Conservation (phyloP, 2,329 filamentous ascomycete genomes). For the Celoporthe dispersa region DNA sequence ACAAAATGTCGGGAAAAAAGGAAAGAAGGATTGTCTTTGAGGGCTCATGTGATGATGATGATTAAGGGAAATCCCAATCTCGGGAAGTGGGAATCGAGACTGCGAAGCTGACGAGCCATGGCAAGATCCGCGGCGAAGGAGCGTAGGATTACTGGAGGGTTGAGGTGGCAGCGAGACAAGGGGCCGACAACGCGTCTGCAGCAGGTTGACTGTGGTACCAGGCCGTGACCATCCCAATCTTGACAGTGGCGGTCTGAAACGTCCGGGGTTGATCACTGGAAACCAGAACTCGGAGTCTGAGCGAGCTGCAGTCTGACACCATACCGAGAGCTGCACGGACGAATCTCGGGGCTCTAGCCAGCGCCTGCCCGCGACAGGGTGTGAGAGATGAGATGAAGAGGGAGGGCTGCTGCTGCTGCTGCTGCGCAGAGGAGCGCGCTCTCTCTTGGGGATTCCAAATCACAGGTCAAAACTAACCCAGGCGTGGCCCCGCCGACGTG, state of each 20-base stretch:
- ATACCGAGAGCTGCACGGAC: neutral
- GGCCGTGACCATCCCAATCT: slow-evolving; percentile 1
- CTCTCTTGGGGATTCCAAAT: neutral
- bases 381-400: neutral
- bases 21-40: neutral
- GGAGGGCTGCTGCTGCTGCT: neutral
- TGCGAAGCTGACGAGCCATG: neutral
- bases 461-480: neutral
- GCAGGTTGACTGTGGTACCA: neutral
- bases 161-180: neutral
- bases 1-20: neutral
- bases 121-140: neutral
- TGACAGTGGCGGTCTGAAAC: slow-evolving; percentile 5
- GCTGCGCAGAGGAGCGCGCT: neutral
- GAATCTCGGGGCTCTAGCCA: neutral
- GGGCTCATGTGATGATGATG: neutral
- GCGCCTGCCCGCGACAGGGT: neutral
- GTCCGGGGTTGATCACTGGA: neutral
- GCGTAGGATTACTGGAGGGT: neutral
- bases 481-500: slow-evolving; percentile 2
- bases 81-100: neutral
- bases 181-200: neutral
- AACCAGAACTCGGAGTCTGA: neutral
- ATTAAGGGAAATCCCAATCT: slow-evolving; percentile 1
- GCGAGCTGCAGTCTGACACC: neutral